Percentiles rank a stretch among this genome's conserved stretches.
Conservation (phyloP, 2,329 filamentous ascomycete species). For the Penicillium expansum region DNA sequence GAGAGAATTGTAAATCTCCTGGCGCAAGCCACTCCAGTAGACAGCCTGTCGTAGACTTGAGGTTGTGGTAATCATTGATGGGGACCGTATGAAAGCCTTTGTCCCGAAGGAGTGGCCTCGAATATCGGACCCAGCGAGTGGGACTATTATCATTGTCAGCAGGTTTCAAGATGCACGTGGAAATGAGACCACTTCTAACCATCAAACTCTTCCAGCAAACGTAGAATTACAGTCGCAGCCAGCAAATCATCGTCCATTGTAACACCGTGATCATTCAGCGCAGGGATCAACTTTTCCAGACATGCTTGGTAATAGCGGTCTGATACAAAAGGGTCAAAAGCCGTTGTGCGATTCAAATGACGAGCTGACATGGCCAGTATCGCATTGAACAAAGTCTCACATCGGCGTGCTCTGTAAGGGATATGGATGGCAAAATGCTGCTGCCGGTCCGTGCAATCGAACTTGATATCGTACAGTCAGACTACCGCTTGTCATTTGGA, state of each 20-base stretch:
- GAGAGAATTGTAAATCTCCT: slow-evolving; percentile 37
- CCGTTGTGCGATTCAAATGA: slow-evolving; percentile 40
- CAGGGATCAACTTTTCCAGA: slow-evolving; percentile 42
- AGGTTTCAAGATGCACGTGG: background rate
- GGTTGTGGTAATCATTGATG: slow-evolving; percentile 23
- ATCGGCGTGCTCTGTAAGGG: slow-evolving; percentile 22
- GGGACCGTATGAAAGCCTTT: slow-evolving; percentile 23
- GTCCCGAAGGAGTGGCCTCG: slow-evolving; percentile 25
- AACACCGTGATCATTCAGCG: slow-evolving; percentile 39
- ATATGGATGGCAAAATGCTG: slow-evolving; percentile 29
- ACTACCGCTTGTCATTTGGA: background rate
- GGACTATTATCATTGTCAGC: slow-evolving; percentile 18
- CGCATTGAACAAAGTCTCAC: slow-evolving; percentile 40
- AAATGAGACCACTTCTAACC: slow-evolving; percentile 20
- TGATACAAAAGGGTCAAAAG: slow-evolving; percentile 42
- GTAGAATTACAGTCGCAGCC: slow-evolving; percentile 42
- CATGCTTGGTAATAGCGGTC: slow-evolving; percentile 45
- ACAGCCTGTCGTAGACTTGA: slow-evolving; percentile 29
- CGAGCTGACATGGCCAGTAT: slow-evolving; percentile 44
- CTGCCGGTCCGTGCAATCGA: slow-evolving; percentile 27
- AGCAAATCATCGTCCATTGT: slow-evolving; percentile 42
- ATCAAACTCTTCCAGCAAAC: slow-evolving; percentile 44
- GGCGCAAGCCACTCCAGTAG: slow-evolving; percentile 27
- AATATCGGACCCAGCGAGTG: slow-evolving; percentile 23
- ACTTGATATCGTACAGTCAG: slow-evolving; percentile 15